Base-by-base conservation (phyloP, 371 early-diverging fungal genomes). In the Dinochytrium kinnereticum region DNA sequence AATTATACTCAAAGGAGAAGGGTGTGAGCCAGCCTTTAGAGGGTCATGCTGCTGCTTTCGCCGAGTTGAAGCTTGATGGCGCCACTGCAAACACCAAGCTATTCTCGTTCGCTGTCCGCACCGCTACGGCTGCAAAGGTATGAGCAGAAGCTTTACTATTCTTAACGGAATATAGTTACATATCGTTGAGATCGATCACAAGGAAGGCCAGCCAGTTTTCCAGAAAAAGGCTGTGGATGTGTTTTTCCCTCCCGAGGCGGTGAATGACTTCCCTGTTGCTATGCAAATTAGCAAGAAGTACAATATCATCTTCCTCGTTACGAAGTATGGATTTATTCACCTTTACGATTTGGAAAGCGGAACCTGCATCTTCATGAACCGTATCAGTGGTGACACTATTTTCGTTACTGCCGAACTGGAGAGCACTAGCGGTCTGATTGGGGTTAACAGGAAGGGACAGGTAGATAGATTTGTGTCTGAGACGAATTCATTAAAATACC, bases 251-350 rank as follows among this genome's bases (percentile, higher is more conserved):
- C 89, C 96, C 31, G 98, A 98, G 81, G 96, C 96, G 17, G 90
- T 86, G 31, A 87, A 84, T 64, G 99, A 98, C 82, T 98, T 98
- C 86, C 99, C 99, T 31, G 97, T 98, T 1, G 90, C 96, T 7
- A 95, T 98, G 96, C 98, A 98, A 85, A 88, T 96, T 69, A 91
- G 93, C 68, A 89, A 91, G 53, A 94, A 93, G 84, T 95, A 94
- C 80, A 93, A 93, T 76, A 87, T 98, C 51, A 92, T 96, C 69
- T 98, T 90, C 82, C 81, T 98, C 64, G 93, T 98, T 51, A 98
- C 98, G 71, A 98, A 98, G 85, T 94, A 91, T 80, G 98, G 98
- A n/a, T 98, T 93, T 79, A 93, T 98, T 70, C 98, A 98, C 78
- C 84, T 98, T 36, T 98, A 95, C 83, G 97, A 97, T 76, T 86